phyloP scores from a whole-genome alignment of 768 basidiomycete genomes.

The Lactarius tabidus region DNA sequence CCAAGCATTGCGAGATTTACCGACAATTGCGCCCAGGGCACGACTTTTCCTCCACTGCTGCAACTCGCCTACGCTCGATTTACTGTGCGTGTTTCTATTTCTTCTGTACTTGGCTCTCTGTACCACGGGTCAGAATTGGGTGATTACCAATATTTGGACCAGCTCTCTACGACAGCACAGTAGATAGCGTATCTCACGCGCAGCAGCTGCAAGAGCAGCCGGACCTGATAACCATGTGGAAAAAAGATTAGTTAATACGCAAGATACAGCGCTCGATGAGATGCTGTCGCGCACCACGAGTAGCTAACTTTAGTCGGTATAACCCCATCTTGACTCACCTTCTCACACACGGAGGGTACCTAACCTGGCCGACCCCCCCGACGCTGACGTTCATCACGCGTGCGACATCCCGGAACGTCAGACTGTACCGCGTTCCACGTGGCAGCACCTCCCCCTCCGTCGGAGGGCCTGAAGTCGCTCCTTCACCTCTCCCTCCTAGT shows the following conservation, averaged over 20 bases:
- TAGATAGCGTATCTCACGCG: not conserved
- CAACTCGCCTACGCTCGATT: too few species aligned
- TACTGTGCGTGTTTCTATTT: not conserved
- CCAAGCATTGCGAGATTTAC: too few species aligned
- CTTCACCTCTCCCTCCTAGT: slow-evolving; percentile 30
- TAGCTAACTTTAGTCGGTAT: not conserved
- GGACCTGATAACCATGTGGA: not conserved
- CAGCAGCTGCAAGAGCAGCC: not conserved
- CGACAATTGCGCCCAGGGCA: too few species aligned
- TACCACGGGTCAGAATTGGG: too few species aligned
- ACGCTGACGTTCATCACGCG: slow-evolving; percentile 41
- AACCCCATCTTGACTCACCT: not conserved
- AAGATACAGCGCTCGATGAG: too few species aligned
- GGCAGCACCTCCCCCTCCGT: slow-evolving; percentile 47
- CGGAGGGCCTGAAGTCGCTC: slow-evolving; percentile 27
- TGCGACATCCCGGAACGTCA: slow-evolving; percentile 82
- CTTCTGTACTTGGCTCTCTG: not conserved
- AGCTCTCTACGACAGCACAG: not conserved
- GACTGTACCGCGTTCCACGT: slow-evolving; percentile 65
- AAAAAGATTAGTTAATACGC: not conserved
- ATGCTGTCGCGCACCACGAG: not conserved
- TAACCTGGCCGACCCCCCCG: not conserved
- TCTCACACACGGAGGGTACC: not conserved
- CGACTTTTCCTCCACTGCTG: not conserved
- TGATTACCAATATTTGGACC: not conserved